Evolutionary conservation across 2,329 filamentous ascomycete genomes (phyloP), one percentile per base, ranked within the genome.

Genomic region (Cordyceps fumosorosea): DNA sequence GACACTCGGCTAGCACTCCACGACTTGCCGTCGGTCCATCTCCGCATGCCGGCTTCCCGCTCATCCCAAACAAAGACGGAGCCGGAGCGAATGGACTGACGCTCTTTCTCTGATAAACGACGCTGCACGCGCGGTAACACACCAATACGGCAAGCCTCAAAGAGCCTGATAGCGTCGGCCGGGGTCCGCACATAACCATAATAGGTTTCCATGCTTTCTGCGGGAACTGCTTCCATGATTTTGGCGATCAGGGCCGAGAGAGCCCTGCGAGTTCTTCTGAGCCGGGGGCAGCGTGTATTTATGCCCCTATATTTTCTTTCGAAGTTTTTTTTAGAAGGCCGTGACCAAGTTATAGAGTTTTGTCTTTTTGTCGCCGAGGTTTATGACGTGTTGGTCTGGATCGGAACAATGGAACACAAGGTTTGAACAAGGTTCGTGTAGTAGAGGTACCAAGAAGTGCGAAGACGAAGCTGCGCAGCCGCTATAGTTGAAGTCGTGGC

Each of bases 41-140:
- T 83, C 71, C 95, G 85, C 95, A 99, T 99, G 67, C 95, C 95
- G 12, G 95, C 95, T 79, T 99, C 95, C 69, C 93, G 83, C 80
- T 99, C 95, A 75, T 99, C 95, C 95, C 95, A 99, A n/a, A 99
- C 95, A 71, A 98, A 99, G 3, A 99, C 93, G 0, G 95, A 99
- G 50, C 95, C 95, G 0, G 93, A 96, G 71, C 91, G 89, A 74
- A 99, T 99, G 4, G 91, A 91, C 73, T 97, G 93, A 65, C 95
- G 86, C 78, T 99, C 95, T 78, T 98, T 98, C 76, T 99, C 95
- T 3, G 95, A 98, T 64, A 97, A 78, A 69, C 95, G 84, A 68
- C 95, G 85, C 78, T 98, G 95, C 6, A 99, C 95, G 67, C 95
- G 87, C 34, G 95, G 95, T 54, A 98, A 80, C 55, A 96, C 80